Evolutionary conservation across 805 yeast genomes (phyloP).

Genomic region (Zygoascus bituminiphila): DNA sequence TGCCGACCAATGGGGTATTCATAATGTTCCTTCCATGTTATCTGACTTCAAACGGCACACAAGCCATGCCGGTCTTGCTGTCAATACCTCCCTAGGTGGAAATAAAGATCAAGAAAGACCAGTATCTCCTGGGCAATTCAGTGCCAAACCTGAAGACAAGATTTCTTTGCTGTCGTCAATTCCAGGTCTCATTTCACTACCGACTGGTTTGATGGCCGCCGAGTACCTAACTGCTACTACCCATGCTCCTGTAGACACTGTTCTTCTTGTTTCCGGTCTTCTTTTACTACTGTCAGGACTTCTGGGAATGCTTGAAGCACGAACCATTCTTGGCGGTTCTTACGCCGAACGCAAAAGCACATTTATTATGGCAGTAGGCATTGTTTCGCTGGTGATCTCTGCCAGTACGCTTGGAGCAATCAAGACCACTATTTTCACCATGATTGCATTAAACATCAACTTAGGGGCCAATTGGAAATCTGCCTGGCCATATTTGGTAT

Average conservation of each 20-base stretch:
- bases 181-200: slow-evolving; percentile 27
- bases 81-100: slow-evolving; percentile 2
- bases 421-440: slow-evolving; percentile 15
- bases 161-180: slow-evolving; percentile 18
- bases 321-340: slow-evolving; percentile 2
- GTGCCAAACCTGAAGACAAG: slow-evolving; percentile 1
- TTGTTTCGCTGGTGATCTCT: slow-evolving; percentile 16
- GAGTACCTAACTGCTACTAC: slow-evolving; percentile 14
- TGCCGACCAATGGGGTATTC: slow-evolving; percentile 30
- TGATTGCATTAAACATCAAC: slow-evolving; percentile 16
- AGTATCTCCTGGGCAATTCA: background rate
- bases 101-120: background rate
- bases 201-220: slow-evolving; percentile 24
- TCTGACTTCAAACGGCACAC: slow-evolving; percentile 31
- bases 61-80: slow-evolving; percentile 20
- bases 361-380: slow-evolving; percentile 13
- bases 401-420: slow-evolving; percentile 19
- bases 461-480: slow-evolving; percentile 1
- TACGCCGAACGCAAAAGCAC: slow-evolving; percentile 12
- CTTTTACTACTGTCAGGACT: slow-evolving; percentile 19
- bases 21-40: slow-evolving; percentile 29
- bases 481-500: slow-evolving; percentile 10
- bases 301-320: slow-evolving; percentile 13
- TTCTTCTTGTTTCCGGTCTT: slow-evolving; percentile 18
- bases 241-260: slow-evolving; percentile 1